A percentile compares a stretch with the other conserved stretches of the same genome.
phyloP scores from a whole-genome alignment of 352 stramenopile genomes.

The Blastocystis sp. region DNA sequence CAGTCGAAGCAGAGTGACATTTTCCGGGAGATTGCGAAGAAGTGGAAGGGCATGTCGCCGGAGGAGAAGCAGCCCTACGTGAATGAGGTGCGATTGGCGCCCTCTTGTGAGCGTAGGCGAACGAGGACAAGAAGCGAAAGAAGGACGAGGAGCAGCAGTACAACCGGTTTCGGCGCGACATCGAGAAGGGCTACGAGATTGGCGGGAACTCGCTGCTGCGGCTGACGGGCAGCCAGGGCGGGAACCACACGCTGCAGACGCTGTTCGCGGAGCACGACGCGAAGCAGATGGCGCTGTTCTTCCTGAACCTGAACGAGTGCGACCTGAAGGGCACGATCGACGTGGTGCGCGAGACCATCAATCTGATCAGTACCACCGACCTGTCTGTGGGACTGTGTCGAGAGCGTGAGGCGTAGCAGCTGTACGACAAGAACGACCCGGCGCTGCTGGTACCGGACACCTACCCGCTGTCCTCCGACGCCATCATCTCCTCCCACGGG shows the following conservation, averaged over 20 bases:
- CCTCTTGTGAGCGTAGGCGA: background rate
- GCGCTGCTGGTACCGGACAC: background rate
- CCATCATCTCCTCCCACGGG: background rate
- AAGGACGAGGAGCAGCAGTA: slow-evolving; percentile 57
- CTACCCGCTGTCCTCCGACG: background rate
- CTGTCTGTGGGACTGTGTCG: background rate
- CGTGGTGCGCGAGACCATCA: background rate
- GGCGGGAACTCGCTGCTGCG: background rate
- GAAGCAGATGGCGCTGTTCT: slow-evolving; percentile 1
- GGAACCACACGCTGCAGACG: background rate
- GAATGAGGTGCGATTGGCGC: slow-evolving; percentile 19
- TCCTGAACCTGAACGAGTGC: slow-evolving; percentile 40
- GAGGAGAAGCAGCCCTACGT: slow-evolving; percentile 66
- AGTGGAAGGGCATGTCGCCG: background rate
- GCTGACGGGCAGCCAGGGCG: background rate
- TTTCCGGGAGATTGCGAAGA: slow-evolving; percentile 50
- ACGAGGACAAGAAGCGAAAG: slow-evolving; percentile 53
- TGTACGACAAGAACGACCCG: slow-evolving; percentile 3
- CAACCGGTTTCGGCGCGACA: slow-evolving; percentile 34
- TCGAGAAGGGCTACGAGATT: slow-evolving; percentile 44
- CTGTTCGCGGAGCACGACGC: slow-evolving; percentile 26
- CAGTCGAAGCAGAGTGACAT: slow-evolving; percentile 68
- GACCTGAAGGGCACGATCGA: slow-evolving; percentile 56
- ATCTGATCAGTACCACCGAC: background rate
- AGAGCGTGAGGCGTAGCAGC: background rate